Base-by-base conservation (phyloP, 2,329 filamentous ascomycete species). In the Cladosporium phlei region DNA sequence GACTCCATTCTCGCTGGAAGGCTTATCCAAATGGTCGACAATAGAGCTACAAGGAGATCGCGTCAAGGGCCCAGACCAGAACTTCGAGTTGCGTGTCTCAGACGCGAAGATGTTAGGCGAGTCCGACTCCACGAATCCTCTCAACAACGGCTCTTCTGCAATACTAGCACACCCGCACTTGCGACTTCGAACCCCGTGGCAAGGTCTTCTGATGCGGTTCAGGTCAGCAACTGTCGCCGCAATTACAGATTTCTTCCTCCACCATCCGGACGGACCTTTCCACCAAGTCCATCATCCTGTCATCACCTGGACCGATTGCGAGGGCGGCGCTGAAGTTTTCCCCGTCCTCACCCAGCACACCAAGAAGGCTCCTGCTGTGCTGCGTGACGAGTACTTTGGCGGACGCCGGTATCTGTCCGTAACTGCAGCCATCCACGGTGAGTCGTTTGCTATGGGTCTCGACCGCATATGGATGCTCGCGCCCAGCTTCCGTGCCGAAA, bases 271-370 rank as follows among this genome's bases (percentile, higher is more conserved):
- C 2, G 34, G 20, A 5, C 20, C 34, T 3, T 37, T 37, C 11
- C 34, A 37, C 20, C 34, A 37, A 14, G 34, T 37, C 19, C 34
- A 37, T 14, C 34, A 37, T 12, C 34, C 34, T 37, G 34, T 37
- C 8, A 22, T 37, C 20, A 37, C 34, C 7, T 37, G 34, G 34
- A 37, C 34, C 6, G 34, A 37, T n/a, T 37, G 34, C 16, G 34
- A 37, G 14, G 34, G 34, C 20, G 34, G 34, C 9, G 19, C 34
- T 14, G 34, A 37, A 12, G 34, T 37, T n/a, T 37, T 37, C 10
- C 34, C 34, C 4, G 19, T 37, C 4, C 34, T 37, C 12, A 37
- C 19, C 11, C 34, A 37, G 10, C 5, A 37, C 11, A n/a, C 34
- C 19, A 37, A 37, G 20, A 21, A 22, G n/a, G 5, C 9, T 12